phyloP scores from a whole-genome alignment of 1,284 basidiomycete species.

The Fistulinella cinereoalba region DNA sequence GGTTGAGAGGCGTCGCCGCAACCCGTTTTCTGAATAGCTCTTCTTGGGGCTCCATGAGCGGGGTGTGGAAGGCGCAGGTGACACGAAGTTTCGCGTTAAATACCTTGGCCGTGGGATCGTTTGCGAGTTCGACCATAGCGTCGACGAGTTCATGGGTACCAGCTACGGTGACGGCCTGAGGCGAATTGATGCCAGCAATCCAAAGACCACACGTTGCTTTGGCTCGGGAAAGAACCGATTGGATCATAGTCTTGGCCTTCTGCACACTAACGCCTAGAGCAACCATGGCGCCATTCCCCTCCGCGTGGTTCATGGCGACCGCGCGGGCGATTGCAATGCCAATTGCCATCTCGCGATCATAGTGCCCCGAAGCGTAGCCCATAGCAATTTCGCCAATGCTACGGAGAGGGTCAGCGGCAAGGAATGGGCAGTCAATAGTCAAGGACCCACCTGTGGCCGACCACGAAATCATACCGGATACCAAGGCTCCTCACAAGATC shows the following conservation, averaged over 20 bases:
- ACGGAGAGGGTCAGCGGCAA: constrained; percentile 1
- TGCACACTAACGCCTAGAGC: constrained; percentile 33
- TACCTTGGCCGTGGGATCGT: constrained; percentile 27
- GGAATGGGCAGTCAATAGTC: neutral
- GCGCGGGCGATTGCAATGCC: constrained; percentile 33
- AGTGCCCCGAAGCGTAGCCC: constrained; percentile 35
- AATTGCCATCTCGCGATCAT: constrained; percentile 30
- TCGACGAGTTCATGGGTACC: constrained; percentile 29
- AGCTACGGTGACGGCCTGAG: constrained; percentile 32
- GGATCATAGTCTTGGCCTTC: constrained; percentile 30
- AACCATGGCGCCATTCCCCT: constrained; percentile 33
- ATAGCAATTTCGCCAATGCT: constrained; percentile 35
- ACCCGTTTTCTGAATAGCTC: constrained; percentile 25
- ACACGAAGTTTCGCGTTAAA: constrained; percentile 30
- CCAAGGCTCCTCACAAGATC: constrained; percentile 29
- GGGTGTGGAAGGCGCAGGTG: constrained; percentile 32
- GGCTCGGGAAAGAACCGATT: constrained; percentile 28
- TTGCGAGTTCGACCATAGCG: constrained; percentile 28
- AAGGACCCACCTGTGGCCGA: constrained; percentile 34
- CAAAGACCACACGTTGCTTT: constrained; percentile 27
- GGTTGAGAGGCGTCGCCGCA: constrained; percentile 12
- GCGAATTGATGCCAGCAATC: constrained; percentile 34
- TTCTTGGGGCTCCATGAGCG: constrained; percentile 34
- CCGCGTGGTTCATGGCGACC: constrained; percentile 29
- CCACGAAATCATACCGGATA: constrained; percentile 29